Percentiles rank a stretch among this genome's conserved stretches.
Evolutionary conservation across 2,329 filamentous ascomycete genomes (phyloP).

Genomic region (Phialophora macrospora): DNA sequence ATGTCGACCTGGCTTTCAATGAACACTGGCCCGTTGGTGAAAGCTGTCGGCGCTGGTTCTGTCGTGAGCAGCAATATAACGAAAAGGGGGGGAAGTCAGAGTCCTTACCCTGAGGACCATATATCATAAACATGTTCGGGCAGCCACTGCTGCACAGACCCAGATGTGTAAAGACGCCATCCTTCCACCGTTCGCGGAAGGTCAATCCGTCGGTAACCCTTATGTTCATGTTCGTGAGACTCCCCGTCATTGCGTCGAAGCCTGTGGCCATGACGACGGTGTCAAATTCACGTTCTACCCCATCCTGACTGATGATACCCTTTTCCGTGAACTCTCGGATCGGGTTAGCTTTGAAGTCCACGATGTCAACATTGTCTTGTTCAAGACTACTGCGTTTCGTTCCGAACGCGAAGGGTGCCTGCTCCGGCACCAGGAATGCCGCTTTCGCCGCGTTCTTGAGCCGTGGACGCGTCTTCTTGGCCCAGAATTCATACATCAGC

Average conservation of each 20-base stretch:
- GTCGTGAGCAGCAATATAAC: no score
- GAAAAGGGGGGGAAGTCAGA: no score
- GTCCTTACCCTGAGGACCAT: slow-evolving; percentile 53
- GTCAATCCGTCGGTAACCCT: slow-evolving; percentile 46
- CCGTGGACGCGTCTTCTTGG: slow-evolving; percentile 56
- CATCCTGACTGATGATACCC: slow-evolving; percentile 37
- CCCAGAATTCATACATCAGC: slow-evolving; percentile 61
- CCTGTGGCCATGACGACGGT: slow-evolving; percentile 47
- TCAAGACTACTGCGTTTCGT: slow-evolving; percentile 58
- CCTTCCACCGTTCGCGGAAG: slow-evolving; percentile 41
- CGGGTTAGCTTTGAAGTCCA: slow-evolving; percentile 50
- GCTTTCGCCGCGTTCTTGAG: slow-evolving; percentile 56
- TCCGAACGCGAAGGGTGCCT: slow-evolving; percentile 57
- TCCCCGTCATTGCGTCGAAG: slow-evolving; percentile 44
- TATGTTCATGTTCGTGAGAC: slow-evolving; percentile 49
- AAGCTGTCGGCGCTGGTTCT: no score
- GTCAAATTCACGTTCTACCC: slow-evolving; percentile 7
- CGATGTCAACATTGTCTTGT: slow-evolving; percentile 52
- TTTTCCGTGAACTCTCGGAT: slow-evolving; percentile 45
- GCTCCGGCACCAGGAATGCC: slow-evolving; percentile 58
- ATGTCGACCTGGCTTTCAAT: no score
- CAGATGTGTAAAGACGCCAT: background rate
- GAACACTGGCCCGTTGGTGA: no score
- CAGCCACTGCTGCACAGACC: slow-evolving; percentile 45
- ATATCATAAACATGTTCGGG: slow-evolving; percentile 58